These are phyloP conservation scores for Leishmania mexicana DNA, from an alignment of 208 protist species.

Conservation along the genomic window DNA sequence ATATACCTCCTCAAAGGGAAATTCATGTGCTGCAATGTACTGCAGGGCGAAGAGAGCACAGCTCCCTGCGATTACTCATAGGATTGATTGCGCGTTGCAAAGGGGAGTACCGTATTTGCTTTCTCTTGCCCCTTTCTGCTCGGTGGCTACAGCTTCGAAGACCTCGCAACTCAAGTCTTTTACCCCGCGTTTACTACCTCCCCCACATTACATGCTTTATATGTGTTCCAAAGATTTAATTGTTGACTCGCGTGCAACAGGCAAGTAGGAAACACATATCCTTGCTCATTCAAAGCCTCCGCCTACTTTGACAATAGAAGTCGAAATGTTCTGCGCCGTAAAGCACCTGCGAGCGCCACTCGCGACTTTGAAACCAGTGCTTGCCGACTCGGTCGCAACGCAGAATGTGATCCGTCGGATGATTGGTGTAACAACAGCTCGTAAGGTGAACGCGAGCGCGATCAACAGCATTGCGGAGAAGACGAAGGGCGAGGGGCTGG, in stretches of 20 bases:
- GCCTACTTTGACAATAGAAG: not conserved
- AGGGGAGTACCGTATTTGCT: not conserved
- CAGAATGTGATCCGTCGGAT: constrained; percentile 61
- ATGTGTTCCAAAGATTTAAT: not conserved
- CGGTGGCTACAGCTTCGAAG: not conserved
- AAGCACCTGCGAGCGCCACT: constrained; percentile 52
- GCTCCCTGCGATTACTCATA: not conserved
- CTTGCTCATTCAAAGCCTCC: not conserved
- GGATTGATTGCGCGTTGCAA: not conserved
- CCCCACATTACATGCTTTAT: constrained; percentile 2
- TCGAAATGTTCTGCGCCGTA: constrained; percentile 54
- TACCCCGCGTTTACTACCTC: not conserved
- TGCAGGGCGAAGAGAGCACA: not conserved
- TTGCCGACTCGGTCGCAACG: constrained; percentile 58
- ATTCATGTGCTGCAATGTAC: not conserved
- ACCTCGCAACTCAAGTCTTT: not conserved
- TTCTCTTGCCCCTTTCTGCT: not conserved
- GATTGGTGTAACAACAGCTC: constrained; percentile 47
- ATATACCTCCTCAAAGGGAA: not conserved
- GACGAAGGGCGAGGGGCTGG: constrained; percentile 70
- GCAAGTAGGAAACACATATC: not conserved
- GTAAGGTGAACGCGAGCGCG: constrained; percentile 44
- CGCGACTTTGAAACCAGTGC: constrained; percentile 70
- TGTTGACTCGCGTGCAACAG: not conserved
- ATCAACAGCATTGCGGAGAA: constrained; percentile 77